Evolutionary conservation across 2,329 filamentous ascomycete species (phyloP), one percentile per base, ranked within the genome.

Genomic region (Didymella arachidicola): DNA sequence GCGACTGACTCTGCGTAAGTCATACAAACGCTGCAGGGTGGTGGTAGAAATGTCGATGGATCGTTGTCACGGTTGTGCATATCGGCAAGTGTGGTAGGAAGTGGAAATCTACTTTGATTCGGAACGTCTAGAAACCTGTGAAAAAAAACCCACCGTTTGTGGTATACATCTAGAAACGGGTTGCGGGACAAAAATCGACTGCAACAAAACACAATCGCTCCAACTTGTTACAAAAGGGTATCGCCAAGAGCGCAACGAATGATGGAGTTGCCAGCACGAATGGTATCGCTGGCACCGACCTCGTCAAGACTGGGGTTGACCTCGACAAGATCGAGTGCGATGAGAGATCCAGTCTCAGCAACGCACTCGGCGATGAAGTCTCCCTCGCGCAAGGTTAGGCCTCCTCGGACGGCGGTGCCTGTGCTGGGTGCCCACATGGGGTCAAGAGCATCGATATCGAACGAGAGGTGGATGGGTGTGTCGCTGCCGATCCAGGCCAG

Each of bases 371-470:
- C 96, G 78, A 99, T 98, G 80, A 92, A 99, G 78, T 98, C 95
- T 39, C 95, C 95, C 81, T 99, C 95, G 55, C 95, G 87, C 70
- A 99, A 83, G 3, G 95, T 99, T 76, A 99, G 80, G 0, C 95
- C 95, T 41, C 95, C 95, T 71, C 95, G 86, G 30, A 99, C 95
- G 0, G 95, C 93, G 3, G 95, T 98, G 18, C 95, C 95, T 0
- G 95, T 99, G 78, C 91, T 95, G 25, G 95, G 95, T 38, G 95
- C 95, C 90, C 92, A 97, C 84, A 93, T 89, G 27, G 95, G 95
- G 78, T 99, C 95, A 60, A 98, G 85, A 25, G 93, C 95, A 77
- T 99, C 95, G 67, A 99, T 92, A 76, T 99, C 95, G 72, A 99
- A 98, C 36, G 92, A 96, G 59, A 99, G 86, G 79, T 99, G 95